A percentile compares a stretch with the other conserved stretches of the same genome.
phyloP scores from a whole-genome alignment of 2,329 filamentous ascomycete species.

The Zasmidium citrigriseum region DNA sequence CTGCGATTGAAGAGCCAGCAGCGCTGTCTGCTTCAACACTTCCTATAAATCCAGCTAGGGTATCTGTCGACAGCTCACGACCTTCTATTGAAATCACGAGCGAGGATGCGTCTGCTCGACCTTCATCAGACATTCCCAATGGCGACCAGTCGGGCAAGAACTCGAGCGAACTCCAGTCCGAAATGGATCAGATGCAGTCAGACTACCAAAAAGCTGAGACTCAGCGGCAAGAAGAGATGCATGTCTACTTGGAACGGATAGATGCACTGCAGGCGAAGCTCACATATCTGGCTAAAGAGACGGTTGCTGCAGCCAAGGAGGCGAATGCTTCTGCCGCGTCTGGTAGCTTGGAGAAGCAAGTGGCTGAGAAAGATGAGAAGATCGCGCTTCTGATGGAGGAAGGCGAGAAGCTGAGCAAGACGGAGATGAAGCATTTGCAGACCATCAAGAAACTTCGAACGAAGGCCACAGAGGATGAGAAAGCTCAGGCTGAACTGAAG shows the following conservation, averaged over 20 bases:
- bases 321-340: slow-evolving; percentile 62
- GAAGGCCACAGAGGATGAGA: slow-evolving; percentile 54
- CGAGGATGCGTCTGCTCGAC: slow-evolving; percentile 12
- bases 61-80: slow-evolving; percentile 32
- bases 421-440: slow-evolving; percentile 79
- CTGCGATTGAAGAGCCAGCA: slow-evolving; percentile 7
- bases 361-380: slow-evolving; percentile 87
- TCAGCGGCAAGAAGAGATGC: slow-evolving; percentile 77
- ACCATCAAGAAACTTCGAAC: slow-evolving; percentile 76
- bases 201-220: slow-evolving; percentile 53
- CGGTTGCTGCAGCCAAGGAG: slow-evolving; percentile 72
- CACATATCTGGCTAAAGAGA: slow-evolving; percentile 80
- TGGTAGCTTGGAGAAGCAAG: slow-evolving; percentile 71
- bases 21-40: slow-evolving; percentile 33
- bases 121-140: slow-evolving; percentile 26
- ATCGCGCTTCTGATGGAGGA: slow-evolving; percentile 90
- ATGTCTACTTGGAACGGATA: slow-evolving; percentile 82
- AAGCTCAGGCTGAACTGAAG: slow-evolving; percentile 53
- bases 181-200: slow-evolving; percentile 51
- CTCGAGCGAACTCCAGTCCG: slow-evolving; percentile 42
- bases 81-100: slow-evolving; percentile 21
- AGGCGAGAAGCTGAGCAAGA: slow-evolving; percentile 82
- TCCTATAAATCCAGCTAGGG: slow-evolving; percentile 37
- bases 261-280: slow-evolving; percentile 91
- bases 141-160: slow-evolving; percentile 28